A percentile compares a stretch with the other conserved stretches of the same genome.
These are phyloP conservation scores for Neofusicoccum parvum DNA, from an alignment of 2,329 filamentous ascomycete species.

Conservation along the genomic window DNA sequence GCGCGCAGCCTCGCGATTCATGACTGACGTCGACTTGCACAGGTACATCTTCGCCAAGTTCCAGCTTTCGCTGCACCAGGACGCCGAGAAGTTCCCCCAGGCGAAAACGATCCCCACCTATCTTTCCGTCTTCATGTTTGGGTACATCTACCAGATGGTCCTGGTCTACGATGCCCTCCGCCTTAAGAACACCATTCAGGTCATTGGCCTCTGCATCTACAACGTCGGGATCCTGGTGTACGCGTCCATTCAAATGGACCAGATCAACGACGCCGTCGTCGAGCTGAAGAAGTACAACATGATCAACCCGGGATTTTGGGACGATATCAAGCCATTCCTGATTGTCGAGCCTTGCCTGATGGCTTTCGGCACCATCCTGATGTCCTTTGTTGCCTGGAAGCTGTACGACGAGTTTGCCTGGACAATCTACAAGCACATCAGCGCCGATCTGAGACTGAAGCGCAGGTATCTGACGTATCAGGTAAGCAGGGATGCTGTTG, in stretches of 20 bases:
- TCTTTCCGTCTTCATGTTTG: constrained; percentile 94
- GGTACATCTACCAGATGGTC: constrained; percentile 87
- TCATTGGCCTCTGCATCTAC: constrained; percentile 92
- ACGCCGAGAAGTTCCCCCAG: constrained; percentile 43
- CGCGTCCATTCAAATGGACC: constrained; percentile 87
- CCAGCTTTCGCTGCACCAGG: constrained; percentile 60
- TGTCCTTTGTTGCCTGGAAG: constrained; percentile 86
- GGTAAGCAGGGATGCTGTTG: constrained; percentile 55
- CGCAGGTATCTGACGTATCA: constrained; percentile 95
- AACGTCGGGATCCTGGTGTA: constrained; percentile 92
- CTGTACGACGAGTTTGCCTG: constrained; percentile 98
- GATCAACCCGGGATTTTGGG: constrained; percentile 64
- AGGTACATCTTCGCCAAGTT: constrained; percentile 92
- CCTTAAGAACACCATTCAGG: constrained; percentile 96
- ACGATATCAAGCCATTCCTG: constrained; percentile 70
- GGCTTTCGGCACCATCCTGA: constrained; percentile 69
- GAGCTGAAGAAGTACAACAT: constrained; percentile 51
- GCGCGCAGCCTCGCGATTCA: neutral
- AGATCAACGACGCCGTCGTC: constrained; percentile 75
- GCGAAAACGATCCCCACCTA: constrained; percentile 84
- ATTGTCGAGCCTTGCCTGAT: constrained; percentile 86
- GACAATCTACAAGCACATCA: constrained; percentile 99
- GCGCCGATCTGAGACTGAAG: constrained; percentile 95
- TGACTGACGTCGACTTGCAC: constrained; percentile 15
- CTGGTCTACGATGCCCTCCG: constrained; percentile 92